Percentiles rank a stretch among this genome's conserved stretches.
Conservation (phyloP, 1,139 yeast genomes). For the Waltiozyma sp. region DNA sequence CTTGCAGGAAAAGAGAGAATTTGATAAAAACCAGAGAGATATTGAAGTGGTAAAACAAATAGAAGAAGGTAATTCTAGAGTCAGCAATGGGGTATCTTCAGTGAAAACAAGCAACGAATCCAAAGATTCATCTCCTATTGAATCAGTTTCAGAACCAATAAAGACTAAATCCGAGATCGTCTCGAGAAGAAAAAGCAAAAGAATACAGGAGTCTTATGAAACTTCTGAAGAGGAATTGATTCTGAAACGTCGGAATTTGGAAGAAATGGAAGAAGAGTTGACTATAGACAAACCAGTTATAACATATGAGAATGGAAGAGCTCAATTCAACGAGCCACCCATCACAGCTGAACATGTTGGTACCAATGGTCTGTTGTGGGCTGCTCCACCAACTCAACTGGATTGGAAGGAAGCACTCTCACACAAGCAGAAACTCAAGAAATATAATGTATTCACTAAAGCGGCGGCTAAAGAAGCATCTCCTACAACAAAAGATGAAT, state of each 20-base stretch:
- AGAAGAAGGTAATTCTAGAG: not conserved
- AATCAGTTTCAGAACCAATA: not conserved
- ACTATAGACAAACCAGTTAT: too few relatives aligned
- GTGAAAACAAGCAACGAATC: not conserved
- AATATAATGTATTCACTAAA: not conserved
- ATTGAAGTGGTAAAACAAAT: not conserved
- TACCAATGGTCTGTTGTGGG: slow-evolving; percentile 60
- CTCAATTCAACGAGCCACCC: slow-evolving; percentile 38
- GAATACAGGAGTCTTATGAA: not conserved
- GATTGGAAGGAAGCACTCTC: not conserved
- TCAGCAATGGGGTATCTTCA: too few relatives aligned
- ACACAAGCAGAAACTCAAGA: not conserved
- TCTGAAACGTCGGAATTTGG: not conserved
- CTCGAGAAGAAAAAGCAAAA: slow-evolving; percentile 1
- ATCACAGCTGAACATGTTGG: slow-evolving; percentile 32
- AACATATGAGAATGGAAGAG: slow-evolving; percentile 1
- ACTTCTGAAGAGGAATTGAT: not conserved
- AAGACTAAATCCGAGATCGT: not conserved
- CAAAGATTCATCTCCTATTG: too few relatives aligned
- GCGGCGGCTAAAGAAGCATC: not conserved
- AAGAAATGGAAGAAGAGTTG: not conserved
- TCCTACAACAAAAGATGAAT: not conserved
- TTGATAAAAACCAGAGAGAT: not conserved
- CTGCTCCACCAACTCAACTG: slow-evolving; percentile 38
- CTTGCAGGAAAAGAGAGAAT: not conserved